Percentiles rank a stretch among this genome's conserved stretches.
phyloP scores from a whole-genome alignment of 2,329 filamentous ascomycete genomes.

The Cryphonectria carpinicola region DNA sequence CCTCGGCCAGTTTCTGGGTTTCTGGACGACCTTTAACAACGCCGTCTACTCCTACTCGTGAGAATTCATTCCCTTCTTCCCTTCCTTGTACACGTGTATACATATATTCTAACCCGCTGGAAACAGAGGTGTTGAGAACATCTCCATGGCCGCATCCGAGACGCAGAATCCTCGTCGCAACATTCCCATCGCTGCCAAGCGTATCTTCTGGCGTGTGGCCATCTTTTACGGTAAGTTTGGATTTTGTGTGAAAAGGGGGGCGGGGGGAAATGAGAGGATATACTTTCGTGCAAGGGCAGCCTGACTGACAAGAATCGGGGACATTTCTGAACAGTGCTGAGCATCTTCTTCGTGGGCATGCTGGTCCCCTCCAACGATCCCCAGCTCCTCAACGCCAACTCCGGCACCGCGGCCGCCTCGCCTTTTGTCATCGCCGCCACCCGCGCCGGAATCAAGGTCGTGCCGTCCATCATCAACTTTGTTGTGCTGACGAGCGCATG shows the following conservation, averaged over 20 bases:
- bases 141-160: constrained; percentile 34
- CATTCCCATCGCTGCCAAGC: constrained; percentile 34
- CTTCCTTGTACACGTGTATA: not conserved
- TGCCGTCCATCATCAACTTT: constrained; percentile 59
- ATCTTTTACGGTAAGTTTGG: constrained; percentile 42
- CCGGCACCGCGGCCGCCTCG: constrained; percentile 50
- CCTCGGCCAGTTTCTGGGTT: constrained; percentile 32
- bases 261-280: too few species aligned
- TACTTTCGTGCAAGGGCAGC: not conserved
- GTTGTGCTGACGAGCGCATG: constrained; percentile 57
- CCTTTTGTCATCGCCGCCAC: constrained; percentile 56
- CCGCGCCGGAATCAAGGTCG: constrained; percentile 55
- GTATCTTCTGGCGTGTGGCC: constrained; percentile 35
- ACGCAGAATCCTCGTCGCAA: constrained; percentile 51
- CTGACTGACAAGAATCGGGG: not conserved
- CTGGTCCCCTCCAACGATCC: constrained; percentile 57
- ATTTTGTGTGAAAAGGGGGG: not conserved
- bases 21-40: constrained; percentile 29
- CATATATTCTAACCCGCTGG: constrained; percentile 20
- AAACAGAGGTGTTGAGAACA: constrained; percentile 33
- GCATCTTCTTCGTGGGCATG: constrained; percentile 56
- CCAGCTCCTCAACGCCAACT: constrained; percentile 50
- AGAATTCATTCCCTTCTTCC: not conserved
- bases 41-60: constrained; percentile 20
- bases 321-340: constrained; percentile 39